Percentiles rank a stretch among this genome's conserved stretches.
These are phyloP conservation scores for Coccomyxa sp. DNA, from an alignment of 139 green algal species.

Conservation along the genomic window DNA sequence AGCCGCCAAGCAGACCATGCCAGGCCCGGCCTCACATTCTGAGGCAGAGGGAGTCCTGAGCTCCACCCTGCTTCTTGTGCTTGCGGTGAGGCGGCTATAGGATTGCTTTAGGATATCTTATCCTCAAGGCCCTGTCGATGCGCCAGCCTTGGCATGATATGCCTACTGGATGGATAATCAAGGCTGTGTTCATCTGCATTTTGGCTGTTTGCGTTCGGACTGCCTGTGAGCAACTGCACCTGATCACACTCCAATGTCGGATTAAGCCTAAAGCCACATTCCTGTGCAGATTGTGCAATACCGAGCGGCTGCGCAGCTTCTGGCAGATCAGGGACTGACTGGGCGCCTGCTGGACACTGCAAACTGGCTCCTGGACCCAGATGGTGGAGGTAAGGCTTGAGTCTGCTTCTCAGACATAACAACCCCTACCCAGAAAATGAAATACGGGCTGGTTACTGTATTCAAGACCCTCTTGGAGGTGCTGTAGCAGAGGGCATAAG, in stretches of 20 bases:
- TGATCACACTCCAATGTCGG: too few species aligned
- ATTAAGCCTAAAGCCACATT: not conserved
- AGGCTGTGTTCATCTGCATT: too few species aligned
- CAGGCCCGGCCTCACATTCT: too few species aligned
- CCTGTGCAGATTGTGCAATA: constrained; percentile 8
- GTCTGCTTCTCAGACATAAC: not conserved
- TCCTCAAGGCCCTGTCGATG: too few species aligned
- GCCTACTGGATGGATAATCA: too few species aligned
- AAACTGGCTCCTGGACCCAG: constrained; percentile 18
- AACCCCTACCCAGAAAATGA: not conserved
- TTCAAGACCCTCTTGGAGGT: not conserved
- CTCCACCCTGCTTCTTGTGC: constrained; percentile 17
- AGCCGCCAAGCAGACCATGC: not conserved
- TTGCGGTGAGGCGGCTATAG: too few species aligned
- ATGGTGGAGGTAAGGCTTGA: not conserved
- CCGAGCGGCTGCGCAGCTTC: constrained; percentile 13
- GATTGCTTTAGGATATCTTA: too few species aligned
- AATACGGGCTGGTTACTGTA: not conserved
- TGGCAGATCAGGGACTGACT: constrained; percentile 27
- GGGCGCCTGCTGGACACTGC: constrained; percentile 9
- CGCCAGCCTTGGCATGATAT: too few species aligned
- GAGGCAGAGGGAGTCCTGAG: constrained; percentile 3
- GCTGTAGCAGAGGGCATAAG: not conserved
- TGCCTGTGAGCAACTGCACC: too few species aligned
- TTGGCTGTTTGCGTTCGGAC: too few species aligned